Percentiles rank a stretch among this genome's conserved stretches.
Conservation (phyloP, 164 flowering plant genomes). For the Platanus orientalis region DNA sequence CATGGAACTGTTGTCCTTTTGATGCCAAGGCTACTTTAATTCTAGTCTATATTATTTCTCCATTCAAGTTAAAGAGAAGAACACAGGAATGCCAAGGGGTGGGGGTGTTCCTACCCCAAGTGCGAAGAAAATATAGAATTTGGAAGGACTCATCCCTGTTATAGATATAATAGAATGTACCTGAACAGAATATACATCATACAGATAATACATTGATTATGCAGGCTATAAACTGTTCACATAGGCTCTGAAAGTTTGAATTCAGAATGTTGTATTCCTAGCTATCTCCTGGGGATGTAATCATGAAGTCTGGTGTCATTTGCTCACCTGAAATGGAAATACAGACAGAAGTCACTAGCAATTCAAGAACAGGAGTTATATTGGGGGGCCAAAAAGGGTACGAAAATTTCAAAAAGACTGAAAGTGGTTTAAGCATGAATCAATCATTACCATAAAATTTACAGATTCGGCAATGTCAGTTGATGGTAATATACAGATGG, state of each 20-base stretch:
- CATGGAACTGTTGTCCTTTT: too few species aligned
- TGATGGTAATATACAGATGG: conserved; percentile 25
- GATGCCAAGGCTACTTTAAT: too few species aligned
- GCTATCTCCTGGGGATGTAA: not conserved
- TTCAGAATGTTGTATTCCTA: not conserved
- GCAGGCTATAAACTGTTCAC: not conserved
- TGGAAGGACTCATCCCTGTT: not conserved
- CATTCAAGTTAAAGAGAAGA: too few species aligned
- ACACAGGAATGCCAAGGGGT: not conserved
- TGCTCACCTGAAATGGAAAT: conserved; percentile 10
- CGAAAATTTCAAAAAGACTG: not conserved
- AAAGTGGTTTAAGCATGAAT: not conserved
- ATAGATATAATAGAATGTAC: not conserved
- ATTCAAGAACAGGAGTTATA: too few species aligned
- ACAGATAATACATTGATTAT: conserved; percentile 6
- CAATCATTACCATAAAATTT: conserved; percentile 14
- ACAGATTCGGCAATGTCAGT: conserved; percentile 14
- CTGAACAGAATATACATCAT: conserved; percentile 9
- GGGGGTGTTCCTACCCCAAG: not conserved
- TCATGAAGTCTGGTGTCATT: not conserved
- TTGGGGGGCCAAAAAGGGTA: not conserved
- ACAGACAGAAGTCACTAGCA: not conserved
- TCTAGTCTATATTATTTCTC: too few species aligned
- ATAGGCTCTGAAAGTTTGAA: not conserved
- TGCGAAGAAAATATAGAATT: not conserved